These are phyloP conservation scores for Carex sylvatica DNA, from an alignment of 202 grass and related monocot genomes.

Conservation along the genomic window DNA sequence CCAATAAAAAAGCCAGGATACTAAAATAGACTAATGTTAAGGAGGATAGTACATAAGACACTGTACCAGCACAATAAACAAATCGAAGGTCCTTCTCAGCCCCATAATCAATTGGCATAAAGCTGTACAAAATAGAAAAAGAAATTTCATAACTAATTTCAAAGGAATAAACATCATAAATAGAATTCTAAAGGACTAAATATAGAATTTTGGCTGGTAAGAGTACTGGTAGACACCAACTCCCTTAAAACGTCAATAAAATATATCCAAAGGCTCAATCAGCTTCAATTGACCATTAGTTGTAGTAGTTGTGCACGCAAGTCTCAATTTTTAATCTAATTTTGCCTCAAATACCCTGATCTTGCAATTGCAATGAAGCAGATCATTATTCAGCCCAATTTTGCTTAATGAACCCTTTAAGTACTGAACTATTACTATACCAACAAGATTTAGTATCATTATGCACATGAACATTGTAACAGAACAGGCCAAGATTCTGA, in stretches of 20 bases:
- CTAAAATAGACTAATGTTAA: not conserved
- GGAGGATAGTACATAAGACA: not conserved
- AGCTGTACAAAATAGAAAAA: conserved; percentile 43
- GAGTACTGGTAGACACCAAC: not conserved
- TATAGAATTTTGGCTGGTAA: conserved; percentile 3
- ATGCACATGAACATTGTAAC: not conserved
- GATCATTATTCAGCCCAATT: not conserved
- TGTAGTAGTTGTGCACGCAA: not conserved
- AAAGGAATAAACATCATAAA: not conserved
- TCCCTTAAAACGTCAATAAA: not conserved
- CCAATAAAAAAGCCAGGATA: not conserved
- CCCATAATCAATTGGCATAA: conserved; percentile 87
- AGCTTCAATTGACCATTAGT: not conserved
- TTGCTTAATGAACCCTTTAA: not conserved
- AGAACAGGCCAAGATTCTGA: not conserved
- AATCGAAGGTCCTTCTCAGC: conserved; percentile 88
- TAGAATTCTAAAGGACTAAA: conserved; percentile 13
- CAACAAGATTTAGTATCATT: not conserved
- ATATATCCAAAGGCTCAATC: not conserved
- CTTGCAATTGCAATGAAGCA: not conserved
- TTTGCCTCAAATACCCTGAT: not conserved
- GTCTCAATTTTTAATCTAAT: not conserved
- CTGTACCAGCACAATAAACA: conserved; percentile 91
- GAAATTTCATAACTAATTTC: conserved; percentile 23
- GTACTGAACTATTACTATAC: not conserved